phyloP scores from a whole-genome alignment of 108 stramenopile species.

The Nannochloropsis gaditana region DNA sequence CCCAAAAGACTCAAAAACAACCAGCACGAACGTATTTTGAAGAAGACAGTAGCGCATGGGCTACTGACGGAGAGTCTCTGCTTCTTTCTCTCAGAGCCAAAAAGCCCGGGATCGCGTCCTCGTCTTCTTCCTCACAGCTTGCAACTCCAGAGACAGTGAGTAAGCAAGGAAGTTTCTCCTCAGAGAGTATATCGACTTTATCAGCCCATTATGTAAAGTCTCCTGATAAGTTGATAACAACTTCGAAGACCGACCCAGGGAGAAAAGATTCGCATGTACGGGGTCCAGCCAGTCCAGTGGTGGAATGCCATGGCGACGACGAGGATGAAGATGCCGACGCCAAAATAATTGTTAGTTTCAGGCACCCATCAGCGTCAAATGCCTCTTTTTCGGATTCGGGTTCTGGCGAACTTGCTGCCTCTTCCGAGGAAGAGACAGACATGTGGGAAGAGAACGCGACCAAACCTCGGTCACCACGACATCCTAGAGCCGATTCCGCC shows the following conservation, averaged over 20 bases:
- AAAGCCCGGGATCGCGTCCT: background rate
- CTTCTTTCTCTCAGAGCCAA: slow-evolving; percentile 5
- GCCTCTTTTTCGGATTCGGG: background rate
- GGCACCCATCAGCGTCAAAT: background rate
- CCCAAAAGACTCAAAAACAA: too few relatives aligned
- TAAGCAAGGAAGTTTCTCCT: background rate
- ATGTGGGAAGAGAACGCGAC: too few relatives aligned
- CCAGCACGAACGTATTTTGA: background rate
- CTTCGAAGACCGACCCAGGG: too few relatives aligned
- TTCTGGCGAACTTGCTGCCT: background rate
- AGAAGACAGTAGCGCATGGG: background rate
- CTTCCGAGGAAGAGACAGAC: too few relatives aligned
- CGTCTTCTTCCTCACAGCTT: background rate
- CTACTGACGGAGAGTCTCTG: background rate
- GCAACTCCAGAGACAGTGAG: background rate
- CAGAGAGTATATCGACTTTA: too few relatives aligned
- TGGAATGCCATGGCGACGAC: background rate
- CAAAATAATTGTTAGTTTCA: background rate
- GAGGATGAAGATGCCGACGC: background rate
- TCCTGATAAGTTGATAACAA: too few relatives aligned
- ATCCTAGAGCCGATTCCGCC: background rate
- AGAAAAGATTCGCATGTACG: too few relatives aligned
- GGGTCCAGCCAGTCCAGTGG: too few relatives aligned
- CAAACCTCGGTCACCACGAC: background rate
- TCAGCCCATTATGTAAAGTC: too few relatives aligned